These are phyloP conservation scores for Penicillium sp. DNA, from an alignment of 2,329 filamentous ascomycete species.

Conservation along the genomic window DNA sequence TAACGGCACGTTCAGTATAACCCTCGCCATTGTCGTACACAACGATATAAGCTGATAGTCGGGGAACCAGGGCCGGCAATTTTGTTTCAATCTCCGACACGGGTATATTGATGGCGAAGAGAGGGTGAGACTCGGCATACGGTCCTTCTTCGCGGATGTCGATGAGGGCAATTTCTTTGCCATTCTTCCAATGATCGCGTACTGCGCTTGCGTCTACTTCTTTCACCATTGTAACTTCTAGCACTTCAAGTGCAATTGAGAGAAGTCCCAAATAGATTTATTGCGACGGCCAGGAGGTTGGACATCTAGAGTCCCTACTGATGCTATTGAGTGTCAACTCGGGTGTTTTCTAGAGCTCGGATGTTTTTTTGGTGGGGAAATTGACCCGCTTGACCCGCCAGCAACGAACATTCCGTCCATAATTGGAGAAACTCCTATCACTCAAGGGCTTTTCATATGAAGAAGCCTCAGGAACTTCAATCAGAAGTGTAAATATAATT, in stretches of 20 bases:
- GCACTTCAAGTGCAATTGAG: neutral
- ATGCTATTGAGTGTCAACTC: neutral
- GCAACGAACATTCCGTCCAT: neutral
- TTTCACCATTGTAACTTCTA: conserved; percentile 24
- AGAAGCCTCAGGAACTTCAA: neutral
- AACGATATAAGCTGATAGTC: conserved; percentile 25
- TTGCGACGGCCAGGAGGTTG: neutral
- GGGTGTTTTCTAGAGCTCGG: neutral
- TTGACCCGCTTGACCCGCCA: neutral
- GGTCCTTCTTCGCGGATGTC: conserved; percentile 36
- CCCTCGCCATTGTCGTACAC: conserved; percentile 33
- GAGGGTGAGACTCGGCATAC: conserved; percentile 28
- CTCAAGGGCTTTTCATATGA: neutral
- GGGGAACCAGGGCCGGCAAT: conserved; percentile 27
- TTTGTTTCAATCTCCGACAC: conserved; percentile 30
- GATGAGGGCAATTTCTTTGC: conserved; percentile 27
- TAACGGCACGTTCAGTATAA: conserved; percentile 24
- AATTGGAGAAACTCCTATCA: neutral
- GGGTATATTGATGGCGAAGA: conserved; percentile 30
- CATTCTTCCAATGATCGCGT: conserved; percentile 25
- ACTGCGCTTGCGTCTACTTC: conserved; percentile 20
- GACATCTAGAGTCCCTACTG: neutral
- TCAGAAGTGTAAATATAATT: neutral
- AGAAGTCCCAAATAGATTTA: too few species aligned
- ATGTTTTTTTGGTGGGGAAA: neutral